Evolutionary conservation across 2,329 filamentous ascomycete genomes (phyloP), one percentile per base, ranked within the genome.

Genomic region (Cladosporium halotolerans): DNA sequence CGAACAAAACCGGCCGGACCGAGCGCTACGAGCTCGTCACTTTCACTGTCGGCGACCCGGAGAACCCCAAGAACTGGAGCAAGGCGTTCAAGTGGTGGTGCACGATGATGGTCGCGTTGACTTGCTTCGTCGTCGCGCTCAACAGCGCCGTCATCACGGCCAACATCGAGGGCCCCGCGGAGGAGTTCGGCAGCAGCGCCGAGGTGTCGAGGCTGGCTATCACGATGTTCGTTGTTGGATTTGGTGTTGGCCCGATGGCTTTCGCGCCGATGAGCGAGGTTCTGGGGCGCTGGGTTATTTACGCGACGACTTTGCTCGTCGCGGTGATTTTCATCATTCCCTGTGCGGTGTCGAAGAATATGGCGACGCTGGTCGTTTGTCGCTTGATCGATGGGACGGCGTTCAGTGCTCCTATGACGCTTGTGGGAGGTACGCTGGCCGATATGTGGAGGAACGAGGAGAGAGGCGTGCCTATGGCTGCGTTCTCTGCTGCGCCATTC

Each of bases 91-190:
- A 68, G 44, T 68, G 66, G 66, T 62, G 60, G 45, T 64, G 64
- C 42, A 96, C 89, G 19, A 89, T 95, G 85, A 82, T 89, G 13
- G 88, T 95, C 0, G 86, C 89, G 0, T 32, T 73, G 0, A 75
- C 73, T 1, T 76, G 73, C 59, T 76, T 76, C 54, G 70, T 70
- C 3, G 71, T 76, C 3, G 74, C 73, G 1, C 73, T 76, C 60
- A 72, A 76, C 61, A 89, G 84, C 45, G 82, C 83, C 48, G 67
- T 78, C 44, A 76, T 76, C 65, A 95, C 89, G 0, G 82, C 89
- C 9, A 86, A 90, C 65, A 75, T 95, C 3, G 72, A 66, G 2
- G 86, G 84, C 1, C 82, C 89, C 0, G 68, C 74, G 1, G 63
- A 81, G 13, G 76, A 81, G 48, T 90, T 95, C 59, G 52, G 77